Evolutionary conservation across 2,329 filamentous ascomycete genomes (phyloP), one percentile per base, ranked within the genome.

Genomic region (Sporothrix brasiliensis): DNA sequence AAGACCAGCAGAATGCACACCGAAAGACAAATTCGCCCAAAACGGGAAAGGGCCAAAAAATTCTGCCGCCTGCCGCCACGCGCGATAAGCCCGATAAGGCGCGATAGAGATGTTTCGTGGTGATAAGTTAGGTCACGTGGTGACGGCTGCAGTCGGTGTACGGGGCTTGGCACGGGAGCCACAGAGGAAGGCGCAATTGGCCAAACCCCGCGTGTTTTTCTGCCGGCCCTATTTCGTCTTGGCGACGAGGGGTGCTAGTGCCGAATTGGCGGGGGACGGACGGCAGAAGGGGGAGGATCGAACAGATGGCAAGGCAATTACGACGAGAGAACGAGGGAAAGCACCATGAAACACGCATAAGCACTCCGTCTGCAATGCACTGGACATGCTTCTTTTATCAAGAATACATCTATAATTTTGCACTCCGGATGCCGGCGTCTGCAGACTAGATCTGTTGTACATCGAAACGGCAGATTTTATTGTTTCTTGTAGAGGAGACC

Each of bases 41-140:
- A 68, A 16, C 19, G 21, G 65, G 39, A 50, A 69, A 65, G 60
- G 34, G 16, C 68, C 63, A 70, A 56, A 70, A 73, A 72, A 73
- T 74, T 74, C 73, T 74, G 73, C 73, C 73, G 71, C 67, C 58
- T 61, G 41, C 69, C 72, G 69, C 69, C 72, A 65, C 70, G 58
- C 27, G 44, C 67, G 73, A 74, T 72, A 72, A 72, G 67, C 21
- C n/a, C 65, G 66, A 74, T 67, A 68, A 69, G 58, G 27, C 61
- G 16, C 34, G 6, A 34, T 63, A 30, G 3, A 5, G 27, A 30
- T 0, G 3, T 69, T 66, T 49, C 24, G 34, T 39, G 41, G 47
- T 27, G 4, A n/a, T 47, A 30, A 53, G 3, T 21, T 13, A n/a
- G 44, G 10, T 44, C 70, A 72, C 67, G 67, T 68, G 66, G 14